Evolutionary conservation across 257 asterid genomes (phyloP).

Genomic region (Mentha longifolia): DNA sequence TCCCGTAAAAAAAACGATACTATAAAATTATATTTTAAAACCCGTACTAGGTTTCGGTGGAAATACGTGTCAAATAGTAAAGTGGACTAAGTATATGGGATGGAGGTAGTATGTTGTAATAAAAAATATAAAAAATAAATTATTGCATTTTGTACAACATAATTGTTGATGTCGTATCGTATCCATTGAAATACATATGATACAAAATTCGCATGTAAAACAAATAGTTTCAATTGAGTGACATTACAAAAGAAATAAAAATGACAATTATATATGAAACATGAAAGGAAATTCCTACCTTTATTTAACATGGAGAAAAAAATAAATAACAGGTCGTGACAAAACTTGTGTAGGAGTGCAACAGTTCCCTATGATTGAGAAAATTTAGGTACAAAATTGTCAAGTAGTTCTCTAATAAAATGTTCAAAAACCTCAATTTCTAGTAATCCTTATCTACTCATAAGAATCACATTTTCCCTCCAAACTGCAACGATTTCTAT

Average conservation of each 20-base stretch:
- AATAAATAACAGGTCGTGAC: not conserved
- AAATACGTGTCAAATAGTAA: no score
- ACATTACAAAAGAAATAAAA: not conserved
- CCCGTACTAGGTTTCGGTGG: no score
- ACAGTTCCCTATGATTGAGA: not conserved
- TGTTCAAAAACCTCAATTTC: not conserved
- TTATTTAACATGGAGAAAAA: constrained; percentile 10
- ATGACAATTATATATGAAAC: not conserved
- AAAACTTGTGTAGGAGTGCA: not conserved
- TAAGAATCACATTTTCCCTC: constrained; percentile 3
- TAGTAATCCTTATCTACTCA: not conserved
- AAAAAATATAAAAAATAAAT: no score
- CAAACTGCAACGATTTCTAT: not conserved
- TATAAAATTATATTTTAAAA: no score
- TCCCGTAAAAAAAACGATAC: no score
- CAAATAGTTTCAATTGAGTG: no score
- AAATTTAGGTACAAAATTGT: not conserved
- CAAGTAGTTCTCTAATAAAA: not conserved
- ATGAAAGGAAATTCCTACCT: not conserved
- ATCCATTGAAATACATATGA: no score
- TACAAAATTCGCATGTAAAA: no score
- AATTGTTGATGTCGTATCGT: no score
- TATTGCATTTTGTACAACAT: no score
- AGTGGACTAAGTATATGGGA: no score
- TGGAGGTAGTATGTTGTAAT: no score